Percentiles rank a stretch among this genome's conserved stretches.
Conservation (phyloP, 2,329 filamentous ascomycete genomes). For the Taxawa tesnikishii region DNA sequence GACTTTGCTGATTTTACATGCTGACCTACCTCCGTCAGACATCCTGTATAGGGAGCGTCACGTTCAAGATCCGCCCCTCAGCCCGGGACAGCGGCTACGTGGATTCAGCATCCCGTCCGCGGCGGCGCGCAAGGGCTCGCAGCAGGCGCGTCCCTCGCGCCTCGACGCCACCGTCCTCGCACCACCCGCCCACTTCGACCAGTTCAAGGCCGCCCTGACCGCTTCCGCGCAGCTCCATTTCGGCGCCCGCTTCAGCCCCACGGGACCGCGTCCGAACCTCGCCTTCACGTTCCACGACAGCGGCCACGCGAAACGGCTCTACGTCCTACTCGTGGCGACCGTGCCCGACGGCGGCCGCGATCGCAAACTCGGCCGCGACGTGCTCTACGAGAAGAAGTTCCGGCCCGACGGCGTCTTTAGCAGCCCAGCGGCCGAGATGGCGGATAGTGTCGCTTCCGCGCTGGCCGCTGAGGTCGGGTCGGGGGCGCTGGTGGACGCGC, state of each 20-base stretch:
- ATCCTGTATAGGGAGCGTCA: slow-evolving; percentile 36
- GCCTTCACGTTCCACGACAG: slow-evolving; percentile 12
- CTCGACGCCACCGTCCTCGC: slow-evolving; percentile 27
- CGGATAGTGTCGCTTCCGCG: slow-evolving; percentile 30
- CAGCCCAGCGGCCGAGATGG: slow-evolving; percentile 18
- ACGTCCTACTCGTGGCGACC: slow-evolving; percentile 44
- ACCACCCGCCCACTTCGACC: slow-evolving; percentile 5
- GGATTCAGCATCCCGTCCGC: slow-evolving; percentile 21
- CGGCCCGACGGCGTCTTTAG: slow-evolving; percentile 9
- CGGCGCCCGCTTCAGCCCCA: slow-evolving; percentile 1
- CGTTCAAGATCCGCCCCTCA: slow-evolving; percentile 35
- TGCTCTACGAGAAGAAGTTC: slow-evolving; percentile 30
- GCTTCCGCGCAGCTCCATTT: slow-evolving; percentile 9
- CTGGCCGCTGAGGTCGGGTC: slow-evolving; percentile 34
- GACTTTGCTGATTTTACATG: too few species aligned
- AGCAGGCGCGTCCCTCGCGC: slow-evolving; percentile 10
- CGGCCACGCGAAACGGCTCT: slow-evolving; percentile 23
- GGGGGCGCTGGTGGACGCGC: slow-evolving; percentile 39
- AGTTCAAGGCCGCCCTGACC: neutral
- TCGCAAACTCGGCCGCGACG: slow-evolving; percentile 39
- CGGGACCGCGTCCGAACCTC: too few species aligned
- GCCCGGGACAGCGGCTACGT: slow-evolving; percentile 13
- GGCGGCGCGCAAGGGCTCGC: slow-evolving; percentile 11
- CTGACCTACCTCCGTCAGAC: too few species aligned
- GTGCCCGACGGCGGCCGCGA: slow-evolving; percentile 24